Conservation (phyloP, 257 asterid species). For the Paulownia fortunei region DNA sequence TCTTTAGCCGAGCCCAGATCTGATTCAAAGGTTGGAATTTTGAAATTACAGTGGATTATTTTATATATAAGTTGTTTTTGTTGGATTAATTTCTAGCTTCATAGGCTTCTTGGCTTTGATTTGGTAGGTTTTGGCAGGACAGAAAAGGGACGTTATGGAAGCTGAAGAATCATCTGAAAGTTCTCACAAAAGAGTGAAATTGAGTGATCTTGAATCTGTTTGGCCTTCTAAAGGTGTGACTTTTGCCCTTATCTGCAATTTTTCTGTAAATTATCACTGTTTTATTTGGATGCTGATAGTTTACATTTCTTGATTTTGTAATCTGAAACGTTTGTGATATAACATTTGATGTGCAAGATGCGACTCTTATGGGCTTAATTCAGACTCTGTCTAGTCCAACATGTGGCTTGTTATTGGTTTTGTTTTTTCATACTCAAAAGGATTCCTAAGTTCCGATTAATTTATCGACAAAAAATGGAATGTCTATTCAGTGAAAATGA, state of each 20-base stretch:
- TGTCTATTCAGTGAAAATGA: not conserved
- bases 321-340: not conserved
- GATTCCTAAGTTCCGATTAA: not conserved
- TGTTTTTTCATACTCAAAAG: not conserved
- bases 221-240: slow-evolving; percentile 32
- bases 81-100: not conserved
- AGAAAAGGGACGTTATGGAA: slow-evolving; percentile 31
- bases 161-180: slow-evolving; percentile 30
- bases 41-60: not conserved
- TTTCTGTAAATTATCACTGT: slow-evolving; percentile 3
- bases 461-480: not conserved
- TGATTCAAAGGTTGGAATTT: slow-evolving; percentile 37
- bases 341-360: not conserved
- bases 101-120: slow-evolving; percentile 21
- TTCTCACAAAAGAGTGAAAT: slow-evolving; percentile 36
- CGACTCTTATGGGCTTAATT: not conserved
- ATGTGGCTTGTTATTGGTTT: not conserved
- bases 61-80: not conserved
- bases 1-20: slow-evolving; percentile 35
- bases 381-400: not conserved
- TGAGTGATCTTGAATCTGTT: slow-evolving; percentile 33
- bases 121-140: slow-evolving; percentile 30
- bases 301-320: not conserved
- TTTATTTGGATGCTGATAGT: not conserved
- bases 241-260: not conserved